phyloP scores from a whole-genome alignment of 805 yeast species.

The Metschnikowia lachancei region DNA sequence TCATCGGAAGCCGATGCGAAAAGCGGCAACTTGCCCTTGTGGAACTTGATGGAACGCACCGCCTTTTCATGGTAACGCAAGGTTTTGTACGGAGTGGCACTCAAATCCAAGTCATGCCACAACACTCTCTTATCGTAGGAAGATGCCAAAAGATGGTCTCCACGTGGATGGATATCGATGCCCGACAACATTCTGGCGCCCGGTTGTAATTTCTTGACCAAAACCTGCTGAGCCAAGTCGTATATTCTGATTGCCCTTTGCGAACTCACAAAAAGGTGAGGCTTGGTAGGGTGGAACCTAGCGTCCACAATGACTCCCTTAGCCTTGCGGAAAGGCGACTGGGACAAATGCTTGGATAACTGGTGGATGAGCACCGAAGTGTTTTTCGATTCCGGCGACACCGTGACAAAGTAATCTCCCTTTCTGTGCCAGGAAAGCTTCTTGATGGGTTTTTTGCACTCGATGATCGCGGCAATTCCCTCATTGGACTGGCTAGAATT shows the following conservation, averaged over 20 bases:
- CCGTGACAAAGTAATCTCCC: slow-evolving; percentile 95
- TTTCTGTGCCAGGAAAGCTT: slow-evolving; percentile 92
- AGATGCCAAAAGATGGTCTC: slow-evolving; percentile 89
- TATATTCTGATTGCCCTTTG: slow-evolving; percentile 90
- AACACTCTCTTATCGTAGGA: slow-evolving; percentile 92
- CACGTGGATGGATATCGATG: slow-evolving; percentile 93
- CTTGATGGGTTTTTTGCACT: slow-evolving; percentile 65
- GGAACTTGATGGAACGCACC: slow-evolving; percentile 84
- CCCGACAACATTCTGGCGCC: slow-evolving; percentile 94
- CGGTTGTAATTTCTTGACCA: slow-evolving; percentile 82
- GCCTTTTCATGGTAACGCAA: slow-evolving; percentile 94
- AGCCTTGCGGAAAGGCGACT: slow-evolving; percentile 90
- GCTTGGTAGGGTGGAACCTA: slow-evolving; percentile 93
- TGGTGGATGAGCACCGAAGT: slow-evolving; percentile 92
- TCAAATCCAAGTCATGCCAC: slow-evolving; percentile 95
- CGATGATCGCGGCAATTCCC: slow-evolving; percentile 73
- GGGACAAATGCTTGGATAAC: slow-evolving; percentile 88
- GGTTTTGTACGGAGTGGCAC: slow-evolving; percentile 89
- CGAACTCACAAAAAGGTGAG: slow-evolving; percentile 88
- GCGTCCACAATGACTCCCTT: slow-evolving; percentile 96
- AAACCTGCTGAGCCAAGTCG: slow-evolving; percentile 80
- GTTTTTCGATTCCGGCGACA: slow-evolving; percentile 90
- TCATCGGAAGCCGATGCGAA: slow-evolving; percentile 96
- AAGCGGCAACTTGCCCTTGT: slow-evolving; percentile 78
- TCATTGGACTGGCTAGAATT: slow-evolving; percentile 51